phyloP scores from a whole-genome alignment of 345 rosid genomes.

The Aquilaria yunnanensis region DNA sequence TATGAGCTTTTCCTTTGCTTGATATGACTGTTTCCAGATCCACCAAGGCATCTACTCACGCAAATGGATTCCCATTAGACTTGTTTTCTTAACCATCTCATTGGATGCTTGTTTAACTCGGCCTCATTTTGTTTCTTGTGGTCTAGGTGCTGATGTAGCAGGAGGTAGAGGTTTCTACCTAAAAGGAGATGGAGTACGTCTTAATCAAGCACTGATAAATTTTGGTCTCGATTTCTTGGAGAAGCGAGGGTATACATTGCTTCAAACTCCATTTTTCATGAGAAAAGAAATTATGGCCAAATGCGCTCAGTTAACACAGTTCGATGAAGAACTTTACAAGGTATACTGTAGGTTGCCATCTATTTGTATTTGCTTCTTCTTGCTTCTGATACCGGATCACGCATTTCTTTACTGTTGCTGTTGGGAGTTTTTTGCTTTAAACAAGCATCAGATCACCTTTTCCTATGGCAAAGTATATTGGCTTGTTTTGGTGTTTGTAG shows the following conservation, averaged over 20 bases:
- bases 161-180: conserved; percentile 88
- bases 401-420: not conserved
- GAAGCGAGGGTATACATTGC: conserved; percentile 51
- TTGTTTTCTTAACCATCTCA: not conserved
- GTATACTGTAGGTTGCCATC: conserved; percentile 19
- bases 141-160: conserved; percentile 76
- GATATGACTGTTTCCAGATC: not conserved
- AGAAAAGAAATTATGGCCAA: conserved; percentile 89
- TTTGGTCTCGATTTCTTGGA: conserved; percentile 75
- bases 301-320: conserved; percentile 89
- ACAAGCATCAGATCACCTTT: conserved; percentile 1
- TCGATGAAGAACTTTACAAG: conserved; percentile 96
- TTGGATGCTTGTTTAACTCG: not conserved
- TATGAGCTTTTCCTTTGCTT: too few relatives aligned
- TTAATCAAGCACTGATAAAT: conserved; percentile 87
- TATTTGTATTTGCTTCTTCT: not conserved
- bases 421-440: not conserved
- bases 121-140: not conserved
- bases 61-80: not conserved
- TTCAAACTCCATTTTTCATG: conserved; percentile 94
- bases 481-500: conserved; percentile 25
- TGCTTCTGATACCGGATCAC: not conserved
- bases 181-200: conserved; percentile 79
- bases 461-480: not conserved
- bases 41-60: not conserved